Base-by-base conservation (phyloP, 2,329 filamentous ascomycete genomes). In the Aspergillus quadricinctus region DNA sequence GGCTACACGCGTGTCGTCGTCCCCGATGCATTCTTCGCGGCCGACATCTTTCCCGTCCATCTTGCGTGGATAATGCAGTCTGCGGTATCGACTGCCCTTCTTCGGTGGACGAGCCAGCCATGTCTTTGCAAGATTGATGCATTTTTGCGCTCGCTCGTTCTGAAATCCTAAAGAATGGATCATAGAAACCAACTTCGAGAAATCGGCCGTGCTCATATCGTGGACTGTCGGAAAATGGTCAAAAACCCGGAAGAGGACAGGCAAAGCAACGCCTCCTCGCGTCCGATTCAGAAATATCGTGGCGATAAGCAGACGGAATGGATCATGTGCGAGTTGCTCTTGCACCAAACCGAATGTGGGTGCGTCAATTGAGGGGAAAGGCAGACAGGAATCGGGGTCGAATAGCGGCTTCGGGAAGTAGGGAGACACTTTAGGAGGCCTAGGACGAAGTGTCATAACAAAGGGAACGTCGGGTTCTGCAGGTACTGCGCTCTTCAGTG, bases 261-360 rank as follows among this genome's bases (percentile, higher is more conserved):
- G 92, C 28, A 94, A 86, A 3, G 92, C 90, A 9, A 84, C 80
- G 49, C 79, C 82, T 10, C 90, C 92, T 2, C 84, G 80, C 0
- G 92, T 96, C 57, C 88, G 86, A 71, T 93, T 93, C 29, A 96
- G 84, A 65, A 96, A 92, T 0, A 90, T 91, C 4, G 92, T 87
- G 11, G 89, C 91, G 29, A 96, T 80, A 1, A 96, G 81, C 1
- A 97, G 82, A 61, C 86, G 87, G 71, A 95, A 96, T 0, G 92
- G 88, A 55, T 91, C 82, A 50, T 83, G 73, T 1, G 86, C 85
- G 17, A 96, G 82, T 61, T 87, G 82, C 69, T 96, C 92, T 70
- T 97, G 92, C 40, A 96, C 85, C 1, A 97, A 81, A 0, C 92
- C 92, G 68, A 96, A 96, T 5, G 67, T 72, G 0, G 79, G 68